Percentiles rank a stretch among this genome's conserved stretches.
Evolutionary conservation across 2,329 filamentous ascomycete species (phyloP).

Genomic region (Sphaerulina vaccinii): DNA sequence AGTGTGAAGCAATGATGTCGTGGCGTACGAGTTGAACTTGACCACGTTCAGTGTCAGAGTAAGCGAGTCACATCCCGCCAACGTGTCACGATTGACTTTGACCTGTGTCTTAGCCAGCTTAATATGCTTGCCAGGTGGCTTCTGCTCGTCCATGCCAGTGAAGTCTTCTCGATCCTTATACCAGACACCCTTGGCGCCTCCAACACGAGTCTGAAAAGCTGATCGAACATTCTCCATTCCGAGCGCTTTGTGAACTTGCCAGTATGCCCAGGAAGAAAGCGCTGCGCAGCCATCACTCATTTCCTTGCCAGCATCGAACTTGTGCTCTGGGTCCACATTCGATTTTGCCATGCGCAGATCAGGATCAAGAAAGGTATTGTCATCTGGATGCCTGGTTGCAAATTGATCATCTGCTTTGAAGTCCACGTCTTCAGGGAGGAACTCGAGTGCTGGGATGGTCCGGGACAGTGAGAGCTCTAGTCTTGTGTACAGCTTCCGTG

Average conservation of each 20-base stretch:
- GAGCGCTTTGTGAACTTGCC: conserved; percentile 52
- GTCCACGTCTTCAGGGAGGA: conserved; percentile 40
- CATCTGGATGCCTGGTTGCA: conserved; percentile 39
- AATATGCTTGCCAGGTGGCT: conserved; percentile 37
- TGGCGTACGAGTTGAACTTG: conserved; percentile 48
- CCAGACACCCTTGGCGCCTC: conserved; percentile 75
- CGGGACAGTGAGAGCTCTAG: conserved; percentile 45
- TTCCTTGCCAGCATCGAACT: conserved; percentile 25
- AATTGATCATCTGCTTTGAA: conserved; percentile 21
- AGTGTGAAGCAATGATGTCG: conserved; percentile 59
- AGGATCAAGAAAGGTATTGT: conserved; percentile 39
- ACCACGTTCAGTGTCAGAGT: conserved; percentile 60
- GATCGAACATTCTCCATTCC: conserved; percentile 58
- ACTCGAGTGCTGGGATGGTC: conserved; percentile 40
- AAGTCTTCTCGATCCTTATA: conserved; percentile 37
- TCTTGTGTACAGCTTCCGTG: conserved; percentile 45
- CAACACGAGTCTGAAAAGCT: conserved; percentile 68
- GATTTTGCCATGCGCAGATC: conserved; percentile 7
- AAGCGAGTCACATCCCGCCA: conserved; percentile 38
- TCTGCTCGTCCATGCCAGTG: not conserved
- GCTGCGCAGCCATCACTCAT: conserved; percentile 60
- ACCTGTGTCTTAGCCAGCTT: conserved; percentile 63
- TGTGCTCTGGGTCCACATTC: not conserved
- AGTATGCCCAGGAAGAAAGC: conserved; percentile 62
- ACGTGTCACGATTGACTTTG: conserved; percentile 51